Base-by-base conservation (phyloP, 805 yeast species). In the Starmerella bacillaris region DNA sequence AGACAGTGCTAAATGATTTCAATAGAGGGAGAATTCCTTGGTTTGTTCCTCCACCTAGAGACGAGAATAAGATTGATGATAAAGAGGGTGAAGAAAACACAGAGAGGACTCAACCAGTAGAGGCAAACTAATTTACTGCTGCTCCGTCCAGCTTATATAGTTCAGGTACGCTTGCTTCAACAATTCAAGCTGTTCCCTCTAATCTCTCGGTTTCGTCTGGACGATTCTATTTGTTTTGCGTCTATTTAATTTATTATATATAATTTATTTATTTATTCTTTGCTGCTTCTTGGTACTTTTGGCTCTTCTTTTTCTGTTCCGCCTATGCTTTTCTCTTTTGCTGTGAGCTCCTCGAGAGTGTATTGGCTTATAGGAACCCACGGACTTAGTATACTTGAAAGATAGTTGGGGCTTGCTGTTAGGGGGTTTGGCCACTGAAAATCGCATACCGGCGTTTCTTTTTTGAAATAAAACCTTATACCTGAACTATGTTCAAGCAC, bases 11-110 rank as follows among this genome's bases (percentile, higher is more conserved):
- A 55, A 82, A 82, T 48, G 98, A 86, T 56, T 86, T 86, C 65
- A 86, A 83, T 59, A 70, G 98, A 58, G 98, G 98, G 42, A 80
- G 82, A 51, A 86, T 86, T 37, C 98, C 98, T 18, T 86, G 98
- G 98, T 86, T 86, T 55, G 80, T 80, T 21, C 73, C 89, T 19
- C 98, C 98, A 20, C 95, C 96, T 28, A 69, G 74, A 46, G 78
- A 71, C 42, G 67, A 60, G 18, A 74, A 67, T 36, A 68, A 56
- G 18, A 64, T 68, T 54, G 78, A 73, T 35, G 44, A 39, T 11
- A 37, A 46, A 29, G 29, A n/a, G 12, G 34, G 33, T 24, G 37
- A 24, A 15, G 17, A 18, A 4, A 35, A 34, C 14, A 27, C 9
- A 5, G 27, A 12, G n/a, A n/a, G 12, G 6, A 14, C 11, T 19